Percentiles rank a stretch among this genome's conserved stretches.
phyloP scores from a whole-genome alignment of 1,139 yeast genomes.

The Blastobotrys illinoisensis region DNA sequence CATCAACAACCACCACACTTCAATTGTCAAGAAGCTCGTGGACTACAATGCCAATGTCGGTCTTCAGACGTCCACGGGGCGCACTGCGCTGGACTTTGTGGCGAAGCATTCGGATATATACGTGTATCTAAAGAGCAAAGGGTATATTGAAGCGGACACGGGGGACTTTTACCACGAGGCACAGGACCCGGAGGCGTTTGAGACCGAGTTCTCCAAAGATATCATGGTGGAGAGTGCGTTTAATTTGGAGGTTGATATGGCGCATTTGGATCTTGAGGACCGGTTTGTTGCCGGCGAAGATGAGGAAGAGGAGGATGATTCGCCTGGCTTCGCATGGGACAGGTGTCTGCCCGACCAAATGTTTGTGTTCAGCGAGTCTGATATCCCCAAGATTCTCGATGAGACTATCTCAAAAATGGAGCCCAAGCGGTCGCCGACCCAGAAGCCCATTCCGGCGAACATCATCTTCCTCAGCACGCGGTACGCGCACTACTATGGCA shows the following conservation, averaged over 20 bases:
- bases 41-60: constrained; percentile 34
- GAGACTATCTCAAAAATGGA: constrained; percentile 33
- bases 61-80: constrained; percentile 31
- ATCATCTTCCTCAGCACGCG: constrained; percentile 38
- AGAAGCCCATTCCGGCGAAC: constrained; percentile 41
- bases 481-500: constrained; percentile 37
- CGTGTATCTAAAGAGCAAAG: constrained; percentile 26
- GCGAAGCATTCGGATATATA: constrained; percentile 30
- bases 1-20: constrained; percentile 35
- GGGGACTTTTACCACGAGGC: constrained; percentile 32
- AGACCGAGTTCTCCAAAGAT: constrained; percentile 17
- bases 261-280: constrained; percentile 17
- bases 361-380: constrained; percentile 37
- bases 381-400: constrained; percentile 36
- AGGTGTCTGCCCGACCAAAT: constrained; percentile 37
- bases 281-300: constrained; percentile 14
- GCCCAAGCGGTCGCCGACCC: constrained; percentile 36
- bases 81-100: constrained; percentile 36
- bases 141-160: constrained; percentile 22
- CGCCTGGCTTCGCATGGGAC: constrained; percentile 34
- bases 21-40: constrained; percentile 33
- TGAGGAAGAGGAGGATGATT: constrained; percentile 16
- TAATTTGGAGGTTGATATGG: constrained; percentile 32
- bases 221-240: constrained; percentile 29
- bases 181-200: constrained; percentile 21